Conservation (phyloP, 2,329 filamentous ascomycete species). For the Ophiostoma angusticollis region DNA sequence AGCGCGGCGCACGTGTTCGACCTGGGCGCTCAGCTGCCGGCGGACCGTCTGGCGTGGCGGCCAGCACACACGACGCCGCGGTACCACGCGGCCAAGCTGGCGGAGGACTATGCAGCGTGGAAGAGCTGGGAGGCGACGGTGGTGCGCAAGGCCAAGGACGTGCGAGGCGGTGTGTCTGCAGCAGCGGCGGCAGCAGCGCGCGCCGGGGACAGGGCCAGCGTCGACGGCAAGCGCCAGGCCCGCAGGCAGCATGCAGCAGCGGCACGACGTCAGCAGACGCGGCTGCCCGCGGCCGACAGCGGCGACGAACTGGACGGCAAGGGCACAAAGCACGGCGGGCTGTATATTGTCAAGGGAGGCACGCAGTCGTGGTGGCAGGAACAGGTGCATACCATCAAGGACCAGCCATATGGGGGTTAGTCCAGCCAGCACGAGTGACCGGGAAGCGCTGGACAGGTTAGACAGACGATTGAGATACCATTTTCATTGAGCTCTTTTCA, state of each 20-base stretch:
- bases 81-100: constrained; percentile 52
- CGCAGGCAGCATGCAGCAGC: constrained; percentile 19
- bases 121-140: constrained; percentile 44
- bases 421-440: too few species aligned
- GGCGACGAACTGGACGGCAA: constrained; percentile 22
- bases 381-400: too few species aligned
- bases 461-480: too few species aligned
- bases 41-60: constrained; percentile 37
- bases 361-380: constrained; percentile 38
- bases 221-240: constrained; percentile 18
- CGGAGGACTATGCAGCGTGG: constrained; percentile 53
- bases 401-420: too few species aligned
- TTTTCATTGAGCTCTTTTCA: constrained; percentile 1
- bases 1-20: constrained; percentile 45
- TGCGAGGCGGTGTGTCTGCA: constrained; percentile 18
- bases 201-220: constrained; percentile 13
- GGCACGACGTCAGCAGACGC: constrained; percentile 38
- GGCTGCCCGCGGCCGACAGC: constrained; percentile 33
- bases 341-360: constrained; percentile 38
- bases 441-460: too few species aligned
- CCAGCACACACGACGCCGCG: constrained; percentile 50
- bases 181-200: neutral
- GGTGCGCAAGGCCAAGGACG: constrained; percentile 35
- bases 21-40: constrained; percentile 24
- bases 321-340: constrained; percentile 19